Evolutionary conservation across 352 stramenopile genomes (phyloP).

Genomic region (Globisporangium canariense): DNA sequence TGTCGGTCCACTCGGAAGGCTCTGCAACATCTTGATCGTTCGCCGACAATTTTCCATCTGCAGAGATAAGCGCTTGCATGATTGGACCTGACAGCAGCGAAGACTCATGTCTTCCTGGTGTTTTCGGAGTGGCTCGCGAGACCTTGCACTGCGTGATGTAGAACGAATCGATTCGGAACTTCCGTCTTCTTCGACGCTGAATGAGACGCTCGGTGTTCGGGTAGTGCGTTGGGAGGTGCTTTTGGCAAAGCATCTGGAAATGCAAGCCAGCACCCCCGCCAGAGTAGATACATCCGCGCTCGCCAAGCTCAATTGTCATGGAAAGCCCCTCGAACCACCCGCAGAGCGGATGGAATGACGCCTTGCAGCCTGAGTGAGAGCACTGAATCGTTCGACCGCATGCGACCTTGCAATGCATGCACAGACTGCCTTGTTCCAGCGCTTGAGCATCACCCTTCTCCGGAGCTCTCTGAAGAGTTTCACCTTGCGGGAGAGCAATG

Average conservation of each 20-base stretch:
- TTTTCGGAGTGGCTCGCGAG: conserved; percentile 10
- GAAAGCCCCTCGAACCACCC: conserved; percentile 80
- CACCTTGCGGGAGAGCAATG: conserved; percentile 15
- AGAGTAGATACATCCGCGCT: conserved; percentile 59
- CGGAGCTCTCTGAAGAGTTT: conserved; percentile 12
- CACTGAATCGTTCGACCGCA: conserved; percentile 76
- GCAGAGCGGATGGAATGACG: conserved; percentile 83
- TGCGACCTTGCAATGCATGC: conserved; percentile 67
- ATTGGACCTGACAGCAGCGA: conserved; percentile 48
- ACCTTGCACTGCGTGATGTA: conserved; percentile 62
- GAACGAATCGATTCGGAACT: conserved; percentile 76
- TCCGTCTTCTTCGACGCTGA: conserved; percentile 46
- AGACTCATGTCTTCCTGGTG: conserved; percentile 20
- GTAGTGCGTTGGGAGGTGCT: conserved; percentile 53
- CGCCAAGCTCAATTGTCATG: conserved; percentile 55
- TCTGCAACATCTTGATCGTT: conserved; percentile 15
- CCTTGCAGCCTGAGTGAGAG: conserved; percentile 42
- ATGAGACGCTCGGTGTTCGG: conserved; percentile 34
- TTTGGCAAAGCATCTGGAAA: conserved; percentile 63
- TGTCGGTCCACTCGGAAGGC: conserved; percentile 58
- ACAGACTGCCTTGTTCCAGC: conserved; percentile 45
- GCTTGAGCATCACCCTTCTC: conserved; percentile 18
- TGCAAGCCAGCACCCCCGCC: conserved; percentile 68
- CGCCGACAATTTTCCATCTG: conserved; percentile 26
- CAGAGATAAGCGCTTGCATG: conserved; percentile 46